phyloP scores from a whole-genome alignment of 148 eudicot genomes.

The Spergularia marina region DNA sequence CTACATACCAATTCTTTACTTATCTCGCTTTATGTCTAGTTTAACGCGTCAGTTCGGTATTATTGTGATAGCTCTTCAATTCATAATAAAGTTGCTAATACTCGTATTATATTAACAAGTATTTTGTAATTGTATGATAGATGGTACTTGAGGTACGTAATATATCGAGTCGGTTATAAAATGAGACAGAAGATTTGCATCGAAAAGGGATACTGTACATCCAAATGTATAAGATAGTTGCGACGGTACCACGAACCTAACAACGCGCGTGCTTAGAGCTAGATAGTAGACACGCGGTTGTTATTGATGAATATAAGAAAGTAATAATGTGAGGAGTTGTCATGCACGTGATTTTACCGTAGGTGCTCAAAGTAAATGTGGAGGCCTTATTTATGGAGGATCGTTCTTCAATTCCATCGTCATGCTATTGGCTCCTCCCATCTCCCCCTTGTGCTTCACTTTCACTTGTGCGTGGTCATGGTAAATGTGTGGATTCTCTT shows the following conservation, averaged over 20 bases:
- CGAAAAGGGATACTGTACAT: no score
- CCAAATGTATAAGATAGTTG: no score
- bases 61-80: no score
- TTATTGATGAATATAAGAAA: not conserved
- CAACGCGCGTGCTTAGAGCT: no score
- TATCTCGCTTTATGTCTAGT: not conserved
- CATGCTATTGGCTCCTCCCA: conserved; percentile 28
- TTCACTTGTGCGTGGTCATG: conserved; percentile 13
- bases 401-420: not conserved
- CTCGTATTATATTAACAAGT: no score
- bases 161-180: no score
- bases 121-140: no score
- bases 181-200: no score
- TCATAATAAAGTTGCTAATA: no score
- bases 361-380: not conserved
- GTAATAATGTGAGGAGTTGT: conserved; percentile 18
- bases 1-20: not conserved
- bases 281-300: no score
- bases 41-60: not conserved
- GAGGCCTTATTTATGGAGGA: conserved; percentile 16
- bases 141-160: no score
- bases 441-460: conserved; percentile 1
- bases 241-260: no score
- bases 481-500: not conserved
- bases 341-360: conserved; percentile 20